Base-by-base conservation (phyloP, 2,329 filamentous ascomycete species). In the Fusarium napiforme region DNA sequence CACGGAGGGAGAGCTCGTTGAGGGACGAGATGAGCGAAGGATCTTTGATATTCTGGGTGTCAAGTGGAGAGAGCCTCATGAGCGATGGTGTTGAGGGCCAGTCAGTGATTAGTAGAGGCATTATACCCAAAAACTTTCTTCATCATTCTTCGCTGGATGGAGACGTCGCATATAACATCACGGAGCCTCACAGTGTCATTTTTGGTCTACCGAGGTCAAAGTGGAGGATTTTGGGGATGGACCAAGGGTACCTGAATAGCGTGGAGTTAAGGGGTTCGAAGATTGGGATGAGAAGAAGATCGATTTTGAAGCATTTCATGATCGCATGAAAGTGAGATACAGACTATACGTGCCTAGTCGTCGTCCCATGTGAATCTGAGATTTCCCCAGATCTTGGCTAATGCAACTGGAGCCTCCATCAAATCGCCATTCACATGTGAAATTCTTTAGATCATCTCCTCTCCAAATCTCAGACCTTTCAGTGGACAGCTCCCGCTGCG, bases 41-140 rank as follows among this genome's bases (percentile, higher is more conserved):
- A 97, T 97, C 42, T 97, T 97, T 81, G 91, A 93, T 82, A 84
- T 92, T 15, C 81, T 98, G 62, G 93, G 92, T 0, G 94, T 97
- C n/a, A 90, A 92, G 46, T 98, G 94, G 93, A 88, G 94, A 76
- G 90, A 92, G 77, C 93, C 94, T 14, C 86, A 91, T 78, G 90
- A 96, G 80, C 86, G 94, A 65, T 93, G 93, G 84, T 95, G 93
- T 79, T 94, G 80, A 87, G 11, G 10, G 36, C 30, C 28, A 18
- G 11, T 23, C 15, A 45, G 21, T 30, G 28, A 18, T 39, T 6
- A 28, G 18, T 21, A 23, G 14, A 39, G 34, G 23, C 12, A 34
- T 47, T 15, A 18, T n/a, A 28, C 32, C 10, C 23, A 19, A n/a
- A 30, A 36, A 21, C 16, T 23, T 36, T 23, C n/a, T 40, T 32